Evolutionary conservation across 2,329 filamentous ascomycete species (phyloP), one percentile per base, ranked within the genome.

Genomic region (Verticillium albo-atrum): DNA sequence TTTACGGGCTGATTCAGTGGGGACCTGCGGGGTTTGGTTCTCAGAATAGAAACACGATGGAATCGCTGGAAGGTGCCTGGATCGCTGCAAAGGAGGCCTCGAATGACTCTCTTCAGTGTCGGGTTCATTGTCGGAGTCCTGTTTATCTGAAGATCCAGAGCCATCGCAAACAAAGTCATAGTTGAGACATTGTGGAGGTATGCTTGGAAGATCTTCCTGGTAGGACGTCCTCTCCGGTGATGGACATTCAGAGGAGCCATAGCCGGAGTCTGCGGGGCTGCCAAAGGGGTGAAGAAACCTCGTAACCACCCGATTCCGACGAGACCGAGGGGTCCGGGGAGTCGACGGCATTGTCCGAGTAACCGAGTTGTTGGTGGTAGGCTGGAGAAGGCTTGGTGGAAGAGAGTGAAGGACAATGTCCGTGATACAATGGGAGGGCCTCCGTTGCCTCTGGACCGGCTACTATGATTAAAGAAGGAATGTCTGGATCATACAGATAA

Each of bases 191-290:
- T 23, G 12, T 12, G 42, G 20, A 12, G 42, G 42, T 6, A 25
- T 23, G 34, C 15, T 32, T 10, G 52, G 32, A 10, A 32, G 27
- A n/a, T 25, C 42, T 10, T 17, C 35, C 2, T 52, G 25, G 23
- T 28, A 23, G 32, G 34, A n/a, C 4, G 28, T 58, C 28, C 51
- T 58, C 20, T 47, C 54, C 23, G 61, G 58, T 3, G 62, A 61
- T 6, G 35, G 32, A 6, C 32, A 35, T 12, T 61, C 59, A 26
- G 54, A 50, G 26, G 64, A 66, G 51, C 37, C 30, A 47, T 64
- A 66, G 1, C 63, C 63, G 10, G 63, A 66, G 28, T 66, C 64
- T 15, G 53, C 10, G 14, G 62, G 58, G 20, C 42, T 47, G n/a
- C 27, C 61, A 57, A 26, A 50, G 25, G 26, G 52, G 52, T 34